phyloP scores from a whole-genome alignment of 257 asterid genomes.

The Lavandula angustifolia region DNA sequence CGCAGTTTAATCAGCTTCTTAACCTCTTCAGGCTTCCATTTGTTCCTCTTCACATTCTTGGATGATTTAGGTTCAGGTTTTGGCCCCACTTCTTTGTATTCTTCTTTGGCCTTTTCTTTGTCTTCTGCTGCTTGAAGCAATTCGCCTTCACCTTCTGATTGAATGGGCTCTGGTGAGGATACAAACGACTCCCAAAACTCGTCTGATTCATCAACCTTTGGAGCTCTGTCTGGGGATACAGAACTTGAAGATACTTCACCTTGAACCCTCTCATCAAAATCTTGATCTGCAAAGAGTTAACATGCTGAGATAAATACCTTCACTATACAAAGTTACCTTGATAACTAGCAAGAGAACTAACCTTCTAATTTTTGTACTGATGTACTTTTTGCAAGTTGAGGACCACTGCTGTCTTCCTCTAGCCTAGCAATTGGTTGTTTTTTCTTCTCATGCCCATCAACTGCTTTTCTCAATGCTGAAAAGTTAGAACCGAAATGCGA shows the following conservation, averaged over 20 bases:
- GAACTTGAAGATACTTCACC: conserved; percentile 45
- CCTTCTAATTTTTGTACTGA: conserved; percentile 57
- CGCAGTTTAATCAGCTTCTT: conserved; percentile 75
- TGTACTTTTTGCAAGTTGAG: conserved; percentile 39
- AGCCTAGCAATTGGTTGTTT: conserved; percentile 38
- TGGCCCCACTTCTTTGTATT: conserved; percentile 44
- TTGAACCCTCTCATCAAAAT: conserved; percentile 38
- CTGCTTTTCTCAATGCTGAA: conserved; percentile 56
- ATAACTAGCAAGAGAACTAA: conserved; percentile 30
- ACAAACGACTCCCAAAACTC: conserved; percentile 19
- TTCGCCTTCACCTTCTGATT: conserved; percentile 16
- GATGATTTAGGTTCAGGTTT: conserved; percentile 51
- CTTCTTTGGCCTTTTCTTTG: conserved; percentile 23
- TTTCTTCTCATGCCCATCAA: conserved; percentile 53
- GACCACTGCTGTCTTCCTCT: conserved; percentile 52
- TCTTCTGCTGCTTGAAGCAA: conserved; percentile 41
- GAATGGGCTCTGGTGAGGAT: conserved; percentile 35
- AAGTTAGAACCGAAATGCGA: conserved; percentile 49
- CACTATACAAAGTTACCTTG: too few species aligned
- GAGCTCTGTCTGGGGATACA: conserved; percentile 34
- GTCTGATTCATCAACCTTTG: conserved; percentile 34
- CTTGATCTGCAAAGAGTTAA: conserved; percentile 55
- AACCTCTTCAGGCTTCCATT: conserved; percentile 91
- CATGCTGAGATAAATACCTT: too few species aligned
- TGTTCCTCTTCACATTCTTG: conserved; percentile 63